Percentiles rank a stretch among this genome's conserved stretches.
Evolutionary conservation across 345 rosid genomes (phyloP).

Genomic region (Physaria fendleri): DNA sequence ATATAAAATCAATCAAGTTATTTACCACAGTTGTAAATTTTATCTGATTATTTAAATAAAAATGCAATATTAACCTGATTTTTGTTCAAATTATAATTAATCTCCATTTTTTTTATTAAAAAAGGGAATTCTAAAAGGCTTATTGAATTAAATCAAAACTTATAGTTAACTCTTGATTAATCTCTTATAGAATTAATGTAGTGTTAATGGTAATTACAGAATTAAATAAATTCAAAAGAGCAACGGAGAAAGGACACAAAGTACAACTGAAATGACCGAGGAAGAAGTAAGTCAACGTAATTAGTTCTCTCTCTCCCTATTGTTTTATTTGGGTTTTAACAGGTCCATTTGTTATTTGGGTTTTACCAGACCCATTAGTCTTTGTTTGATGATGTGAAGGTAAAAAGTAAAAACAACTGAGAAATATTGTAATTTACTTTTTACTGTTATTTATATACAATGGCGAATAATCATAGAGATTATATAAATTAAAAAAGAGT

Average conservation of each 20-base stretch:
- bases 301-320: background rate
- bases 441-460: no score
- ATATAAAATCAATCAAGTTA: no score
- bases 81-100: background rate
- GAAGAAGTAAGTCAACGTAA: background rate
- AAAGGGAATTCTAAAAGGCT: background rate
- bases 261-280: background rate
- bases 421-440: no score
- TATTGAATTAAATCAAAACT: background rate
- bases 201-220: background rate
- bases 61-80: background rate
- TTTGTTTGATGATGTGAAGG: no score
- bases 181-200: background rate
- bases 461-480: background rate
- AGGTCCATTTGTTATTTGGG: no score
- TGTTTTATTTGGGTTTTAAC: no score
- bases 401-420: no score
- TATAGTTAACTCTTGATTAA: background rate
- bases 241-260: background rate
- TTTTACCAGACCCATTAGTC: no score
- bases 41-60: background rate
- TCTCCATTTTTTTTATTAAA: no score
- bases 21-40: no score
- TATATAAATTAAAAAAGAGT: background rate
- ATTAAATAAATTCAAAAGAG: background rate